Conservation (phyloP, 345 rosid genomes). For the Schrenkiella parvula region DNA sequence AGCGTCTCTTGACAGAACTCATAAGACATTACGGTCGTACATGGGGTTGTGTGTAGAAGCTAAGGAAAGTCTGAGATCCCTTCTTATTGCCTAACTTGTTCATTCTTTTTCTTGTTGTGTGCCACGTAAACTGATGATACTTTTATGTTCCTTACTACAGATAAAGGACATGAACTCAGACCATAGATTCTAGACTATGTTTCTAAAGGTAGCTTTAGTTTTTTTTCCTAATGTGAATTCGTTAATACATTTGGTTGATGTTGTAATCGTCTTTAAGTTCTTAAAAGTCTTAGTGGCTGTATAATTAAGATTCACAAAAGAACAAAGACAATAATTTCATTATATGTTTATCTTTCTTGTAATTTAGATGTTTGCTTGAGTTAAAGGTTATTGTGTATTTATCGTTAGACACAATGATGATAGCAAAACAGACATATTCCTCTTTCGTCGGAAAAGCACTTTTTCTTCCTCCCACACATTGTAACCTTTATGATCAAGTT, state of each 20-base stretch:
- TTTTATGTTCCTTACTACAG: no score
- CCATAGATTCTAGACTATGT: neutral
- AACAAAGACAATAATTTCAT: neutral
- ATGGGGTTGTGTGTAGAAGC: neutral
- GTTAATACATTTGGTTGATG: neutral
- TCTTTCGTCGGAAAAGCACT: conserved; percentile 28
- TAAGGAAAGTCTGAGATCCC: neutral
- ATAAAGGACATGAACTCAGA: no score
- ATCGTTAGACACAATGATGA: conserved; percentile 23
- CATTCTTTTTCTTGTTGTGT: neutral
- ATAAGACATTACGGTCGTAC: neutral
- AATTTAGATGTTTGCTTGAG: neutral
- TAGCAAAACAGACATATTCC: conserved; percentile 23
- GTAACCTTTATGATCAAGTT: conserved; percentile 22
- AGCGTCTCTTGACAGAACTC: neutral
- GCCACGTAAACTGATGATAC: no score
- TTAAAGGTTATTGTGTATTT: neutral
- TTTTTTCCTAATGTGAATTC: neutral
- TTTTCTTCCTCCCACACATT: conserved; percentile 12
- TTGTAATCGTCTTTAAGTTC: neutral
- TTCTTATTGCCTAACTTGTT: neutral
- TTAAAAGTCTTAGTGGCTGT: neutral
- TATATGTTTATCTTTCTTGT: neutral
- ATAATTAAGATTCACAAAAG: neutral
- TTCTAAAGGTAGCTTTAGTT: no score